A percentile compares a stretch with the other conserved stretches of the same genome.
Conservation (phyloP, 2,329 filamentous ascomycete genomes). For the Fusarium sp. region DNA sequence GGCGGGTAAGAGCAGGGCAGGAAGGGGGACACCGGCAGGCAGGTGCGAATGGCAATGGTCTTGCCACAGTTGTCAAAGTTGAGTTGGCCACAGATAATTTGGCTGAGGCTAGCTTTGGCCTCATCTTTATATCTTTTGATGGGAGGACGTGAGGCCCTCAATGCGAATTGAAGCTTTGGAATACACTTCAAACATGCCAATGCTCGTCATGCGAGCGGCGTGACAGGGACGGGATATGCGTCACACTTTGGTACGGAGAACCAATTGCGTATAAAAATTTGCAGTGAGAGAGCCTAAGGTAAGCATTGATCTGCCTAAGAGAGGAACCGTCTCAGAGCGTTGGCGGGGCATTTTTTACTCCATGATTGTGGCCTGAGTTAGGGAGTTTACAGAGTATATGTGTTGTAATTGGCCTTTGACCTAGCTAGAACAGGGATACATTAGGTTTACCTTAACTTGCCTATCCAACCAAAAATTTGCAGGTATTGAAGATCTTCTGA, state of each 20-base stretch:
- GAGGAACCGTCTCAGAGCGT: not conserved
- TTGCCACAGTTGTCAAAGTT: conserved; percentile 29
- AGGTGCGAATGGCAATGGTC: conserved; percentile 10
- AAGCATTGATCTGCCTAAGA: not conserved
- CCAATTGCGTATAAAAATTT: conserved; percentile 28
- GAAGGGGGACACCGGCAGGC: conserved; percentile 8
- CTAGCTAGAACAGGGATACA: not conserved
- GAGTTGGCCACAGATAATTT: conserved; percentile 39
- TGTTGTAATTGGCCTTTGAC: conserved; percentile 6
- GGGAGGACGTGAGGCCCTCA: conserved; percentile 32
- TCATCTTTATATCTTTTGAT: conserved; percentile 41
- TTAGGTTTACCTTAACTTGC: no score
- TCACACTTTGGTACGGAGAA: conserved; percentile 24
- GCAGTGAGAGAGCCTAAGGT: not conserved
- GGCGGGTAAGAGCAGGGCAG: conserved; percentile 1
- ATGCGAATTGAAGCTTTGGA: conserved; percentile 20
- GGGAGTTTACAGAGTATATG: not conserved
- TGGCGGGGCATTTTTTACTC: conserved; percentile 3
- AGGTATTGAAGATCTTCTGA: no score
- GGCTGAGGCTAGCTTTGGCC: conserved; percentile 36
- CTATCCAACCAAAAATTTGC: no score
- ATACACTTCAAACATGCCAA: conserved; percentile 26
- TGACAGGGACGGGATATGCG: conserved; percentile 16
- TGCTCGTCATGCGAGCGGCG: conserved; percentile 32
- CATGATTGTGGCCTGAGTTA: conserved; percentile 8